Conservation (phyloP, 495 filamentous ascomycete genomes). For the Trichoderma virens region DNA sequence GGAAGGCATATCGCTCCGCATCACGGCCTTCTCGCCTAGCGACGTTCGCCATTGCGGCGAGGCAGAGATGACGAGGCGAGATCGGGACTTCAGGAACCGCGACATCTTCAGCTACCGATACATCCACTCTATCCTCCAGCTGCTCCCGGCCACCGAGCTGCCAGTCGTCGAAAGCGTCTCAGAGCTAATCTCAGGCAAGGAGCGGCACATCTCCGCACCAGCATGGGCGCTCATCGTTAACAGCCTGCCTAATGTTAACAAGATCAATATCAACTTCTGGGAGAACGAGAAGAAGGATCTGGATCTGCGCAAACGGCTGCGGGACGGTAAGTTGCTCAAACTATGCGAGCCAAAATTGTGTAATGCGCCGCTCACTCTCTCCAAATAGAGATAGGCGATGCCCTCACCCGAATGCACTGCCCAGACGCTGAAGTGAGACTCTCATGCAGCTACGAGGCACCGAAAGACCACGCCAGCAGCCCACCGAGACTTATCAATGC, state of each 20-base stretch:
- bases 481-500: not conserved
- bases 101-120: not conserved
- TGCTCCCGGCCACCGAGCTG: not conserved
- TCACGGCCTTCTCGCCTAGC: not conserved
- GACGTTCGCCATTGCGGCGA: not conserved
- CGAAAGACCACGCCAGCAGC: not conserved
- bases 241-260: not conserved
- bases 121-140: not conserved
- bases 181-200: not conserved
- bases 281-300: not conserved
- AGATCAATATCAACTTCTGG: not conserved
- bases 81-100: not conserved
- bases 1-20: not conserved
- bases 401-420: not conserved
- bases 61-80: not conserved
- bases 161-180: not conserved
- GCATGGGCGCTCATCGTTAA: not conserved
- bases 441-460: not conserved
- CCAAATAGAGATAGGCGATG: not conserved
- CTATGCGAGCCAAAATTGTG: not conserved
- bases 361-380: not conserved
- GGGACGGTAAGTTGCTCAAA: not conserved
- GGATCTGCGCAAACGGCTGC: not conserved
- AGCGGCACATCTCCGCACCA: not conserved
- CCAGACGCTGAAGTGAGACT: not conserved